These are phyloP conservation scores for Musa acuminata DNA, from an alignment of 176 grass and related monocot genomes.

Conservation along the genomic window DNA sequence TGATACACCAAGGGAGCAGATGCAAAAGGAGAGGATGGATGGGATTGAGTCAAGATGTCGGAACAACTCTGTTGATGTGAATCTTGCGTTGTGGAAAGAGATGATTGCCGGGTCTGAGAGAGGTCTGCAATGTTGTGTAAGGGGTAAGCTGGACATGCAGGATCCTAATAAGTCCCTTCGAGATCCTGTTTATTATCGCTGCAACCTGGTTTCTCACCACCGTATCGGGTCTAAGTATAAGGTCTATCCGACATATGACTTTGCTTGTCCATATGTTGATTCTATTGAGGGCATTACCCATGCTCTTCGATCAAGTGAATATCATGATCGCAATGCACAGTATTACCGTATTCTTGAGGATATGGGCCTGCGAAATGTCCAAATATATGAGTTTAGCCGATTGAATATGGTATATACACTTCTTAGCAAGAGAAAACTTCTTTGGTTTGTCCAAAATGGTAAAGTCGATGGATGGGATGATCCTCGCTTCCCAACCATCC, in stretches of 20 bases:
- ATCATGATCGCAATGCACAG: slow-evolving; percentile 82
- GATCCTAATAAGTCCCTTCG: slow-evolving; percentile 79
- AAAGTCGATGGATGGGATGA: slow-evolving; percentile 87
- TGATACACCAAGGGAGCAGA: slow-evolving; percentile 71
- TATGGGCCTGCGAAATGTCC: slow-evolving; percentile 63
- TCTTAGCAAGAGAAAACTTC: slow-evolving; percentile 80
- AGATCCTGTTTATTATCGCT: slow-evolving; percentile 79
- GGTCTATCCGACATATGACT: slow-evolving; percentile 88
- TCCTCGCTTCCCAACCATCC: slow-evolving; percentile 79
- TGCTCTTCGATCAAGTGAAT: slow-evolving; percentile 84
- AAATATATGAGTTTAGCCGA: slow-evolving; percentile 81
- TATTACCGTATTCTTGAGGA: slow-evolving; percentile 70
- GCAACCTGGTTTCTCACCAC: slow-evolving; percentile 61
- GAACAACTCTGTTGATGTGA: slow-evolving; percentile 51
- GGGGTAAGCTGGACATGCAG: slow-evolving; percentile 82
- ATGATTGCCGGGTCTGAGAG: slow-evolving; percentile 64
- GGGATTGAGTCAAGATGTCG: slow-evolving; percentile 68
- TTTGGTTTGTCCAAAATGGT: slow-evolving; percentile 87
- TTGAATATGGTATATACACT: slow-evolving; percentile 92
- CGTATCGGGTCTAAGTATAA: slow-evolving; percentile 75
- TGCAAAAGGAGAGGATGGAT: slow-evolving; percentile 62
- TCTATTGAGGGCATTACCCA: slow-evolving; percentile 68
- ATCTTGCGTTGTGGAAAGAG: slow-evolving; percentile 63
- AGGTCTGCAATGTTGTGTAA: slow-evolving; percentile 62
- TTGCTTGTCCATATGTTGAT: slow-evolving; percentile 94